Evolutionary conservation across 768 basidiomycete species (phyloP).

Genomic region (Agaricus sinodeliciosus): DNA sequence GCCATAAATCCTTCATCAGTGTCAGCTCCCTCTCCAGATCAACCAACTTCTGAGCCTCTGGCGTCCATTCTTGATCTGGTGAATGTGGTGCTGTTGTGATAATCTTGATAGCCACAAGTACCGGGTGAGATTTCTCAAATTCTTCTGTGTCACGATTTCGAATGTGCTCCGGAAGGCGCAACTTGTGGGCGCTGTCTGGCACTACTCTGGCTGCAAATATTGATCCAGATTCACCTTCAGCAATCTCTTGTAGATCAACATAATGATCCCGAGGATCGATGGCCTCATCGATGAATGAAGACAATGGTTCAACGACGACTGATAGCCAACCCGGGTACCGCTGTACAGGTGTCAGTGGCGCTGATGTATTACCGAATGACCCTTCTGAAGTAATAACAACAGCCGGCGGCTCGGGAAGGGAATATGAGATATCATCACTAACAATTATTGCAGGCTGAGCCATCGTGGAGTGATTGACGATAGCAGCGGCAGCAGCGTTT

Average conservation of each 20-base stretch:
- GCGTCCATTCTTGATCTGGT: slow-evolving; percentile 1
- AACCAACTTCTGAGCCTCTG: slow-evolving; percentile 53
- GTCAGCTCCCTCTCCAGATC: slow-evolving; percentile 58
- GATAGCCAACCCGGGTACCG: slow-evolving; percentile 61
- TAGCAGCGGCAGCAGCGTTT: slow-evolving; percentile 20
- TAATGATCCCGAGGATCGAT: slow-evolving; percentile 61
- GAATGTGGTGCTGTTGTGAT: slow-evolving; percentile 45
- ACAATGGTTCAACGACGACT: slow-evolving; percentile 49
- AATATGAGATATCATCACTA: slow-evolving; percentile 15
- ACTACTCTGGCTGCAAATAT: slow-evolving; percentile 46
- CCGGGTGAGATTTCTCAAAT: slow-evolving; percentile 24
- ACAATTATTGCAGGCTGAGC: slow-evolving; percentile 29
- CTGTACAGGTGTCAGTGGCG: slow-evolving; percentile 37
- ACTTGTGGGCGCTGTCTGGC: slow-evolving; percentile 22
- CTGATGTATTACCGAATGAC: slow-evolving; percentile 13
- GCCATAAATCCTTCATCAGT: slow-evolving; percentile 49
- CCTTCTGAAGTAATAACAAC: slow-evolving; percentile 20
- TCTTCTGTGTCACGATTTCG: slow-evolving; percentile 32
- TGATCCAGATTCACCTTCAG: slow-evolving; percentile 77
- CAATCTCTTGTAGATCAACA: slow-evolving; percentile 67
- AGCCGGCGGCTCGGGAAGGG: slow-evolving; percentile 6
- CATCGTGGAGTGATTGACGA: slow-evolving; percentile 18
- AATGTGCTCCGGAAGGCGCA: slow-evolving; percentile 32
- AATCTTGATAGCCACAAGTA: slow-evolving; percentile 72
- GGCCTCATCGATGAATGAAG: slow-evolving; percentile 55